These are phyloP conservation scores for Xylaria acuta DNA, from an alignment of 495 filamentous ascomycete genomes.

Conservation along the genomic window DNA sequence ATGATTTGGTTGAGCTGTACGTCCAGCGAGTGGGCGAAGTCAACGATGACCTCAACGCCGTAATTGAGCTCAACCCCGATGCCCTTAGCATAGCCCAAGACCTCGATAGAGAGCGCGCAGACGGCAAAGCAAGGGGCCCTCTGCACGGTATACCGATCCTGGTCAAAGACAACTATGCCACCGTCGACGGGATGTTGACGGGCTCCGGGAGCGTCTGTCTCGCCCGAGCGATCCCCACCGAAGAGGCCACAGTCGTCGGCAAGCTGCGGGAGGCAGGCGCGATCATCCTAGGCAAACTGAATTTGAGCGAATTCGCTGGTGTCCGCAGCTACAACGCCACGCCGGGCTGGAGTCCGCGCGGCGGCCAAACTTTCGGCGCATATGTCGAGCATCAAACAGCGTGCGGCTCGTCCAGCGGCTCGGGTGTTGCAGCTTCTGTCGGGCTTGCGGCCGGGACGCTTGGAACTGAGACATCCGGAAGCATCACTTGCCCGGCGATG, in stretches of 20 bases:
- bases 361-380: constrained; percentile 44
- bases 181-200: constrained; percentile 68
- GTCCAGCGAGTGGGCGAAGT: constrained; percentile 58
- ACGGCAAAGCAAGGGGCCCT: constrained; percentile 53
- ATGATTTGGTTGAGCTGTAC: constrained; percentile 64
- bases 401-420: constrained; percentile 36
- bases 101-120: constrained; percentile 59
- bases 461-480: constrained; percentile 48
- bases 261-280: constrained; percentile 57
- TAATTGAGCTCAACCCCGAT: constrained; percentile 66
- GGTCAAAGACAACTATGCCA: constrained; percentile 76
- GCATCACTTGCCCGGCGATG: constrained; percentile 47
- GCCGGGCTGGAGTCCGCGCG: constrained; percentile 44
- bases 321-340: constrained; percentile 39
- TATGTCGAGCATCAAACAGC: constrained; percentile 40
- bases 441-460: constrained; percentile 34
- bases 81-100: constrained; percentile 55
- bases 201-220: constrained; percentile 60
- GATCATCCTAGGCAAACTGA: constrained; percentile 58
- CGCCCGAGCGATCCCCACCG: constrained; percentile 44
- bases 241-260: constrained; percentile 53
- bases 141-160: constrained; percentile 73
- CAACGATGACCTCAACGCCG: constrained; percentile 56
- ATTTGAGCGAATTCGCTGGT: constrained; percentile 53
- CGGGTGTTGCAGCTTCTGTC: constrained; percentile 36